phyloP scores from a whole-genome alignment of 2,329 filamentous ascomycete species.

The Neofusicoccum sp. region DNA sequence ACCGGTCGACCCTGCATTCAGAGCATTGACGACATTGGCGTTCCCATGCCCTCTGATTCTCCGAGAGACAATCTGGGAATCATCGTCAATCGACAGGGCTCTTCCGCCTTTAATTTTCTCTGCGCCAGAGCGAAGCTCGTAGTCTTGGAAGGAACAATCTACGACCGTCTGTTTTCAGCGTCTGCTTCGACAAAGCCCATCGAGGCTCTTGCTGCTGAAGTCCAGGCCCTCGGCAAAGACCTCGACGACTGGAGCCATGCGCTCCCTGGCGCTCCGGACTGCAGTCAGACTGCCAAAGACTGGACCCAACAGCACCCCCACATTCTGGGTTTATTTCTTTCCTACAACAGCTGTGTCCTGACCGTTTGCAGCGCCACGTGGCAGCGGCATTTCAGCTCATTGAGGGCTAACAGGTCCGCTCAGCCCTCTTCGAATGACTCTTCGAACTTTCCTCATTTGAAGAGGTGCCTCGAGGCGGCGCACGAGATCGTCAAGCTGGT shows the following conservation, averaged over 20 bases:
- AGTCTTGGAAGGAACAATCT: background rate
- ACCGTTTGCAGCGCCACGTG: background rate
- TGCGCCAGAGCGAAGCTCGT: background rate
- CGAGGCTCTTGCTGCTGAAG: background rate
- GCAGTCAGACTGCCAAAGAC: background rate
- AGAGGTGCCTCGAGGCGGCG: background rate
- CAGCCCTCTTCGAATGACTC: background rate
- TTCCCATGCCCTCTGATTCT: background rate
- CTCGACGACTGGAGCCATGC: background rate
- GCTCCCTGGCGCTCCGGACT: background rate
- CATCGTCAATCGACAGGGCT: background rate
- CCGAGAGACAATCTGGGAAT: constrained; percentile 2
- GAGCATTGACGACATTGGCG: constrained; percentile 1
- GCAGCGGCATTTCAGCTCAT: background rate
- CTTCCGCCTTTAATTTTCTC: background rate
- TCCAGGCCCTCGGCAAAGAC: background rate
- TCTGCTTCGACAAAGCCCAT: background rate
- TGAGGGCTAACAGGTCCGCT: background rate
- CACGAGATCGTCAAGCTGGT: background rate
- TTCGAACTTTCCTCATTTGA: background rate
- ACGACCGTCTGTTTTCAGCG: background rate
- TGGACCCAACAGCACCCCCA: background rate
- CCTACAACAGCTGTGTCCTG: background rate
- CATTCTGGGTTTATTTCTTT: background rate
- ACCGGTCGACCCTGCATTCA: background rate